Evolutionary conservation across 1,284 basidiomycete species (phyloP), one percentile per base, ranked within the genome.

Genomic region (Boletellus deceptivus): DNA sequence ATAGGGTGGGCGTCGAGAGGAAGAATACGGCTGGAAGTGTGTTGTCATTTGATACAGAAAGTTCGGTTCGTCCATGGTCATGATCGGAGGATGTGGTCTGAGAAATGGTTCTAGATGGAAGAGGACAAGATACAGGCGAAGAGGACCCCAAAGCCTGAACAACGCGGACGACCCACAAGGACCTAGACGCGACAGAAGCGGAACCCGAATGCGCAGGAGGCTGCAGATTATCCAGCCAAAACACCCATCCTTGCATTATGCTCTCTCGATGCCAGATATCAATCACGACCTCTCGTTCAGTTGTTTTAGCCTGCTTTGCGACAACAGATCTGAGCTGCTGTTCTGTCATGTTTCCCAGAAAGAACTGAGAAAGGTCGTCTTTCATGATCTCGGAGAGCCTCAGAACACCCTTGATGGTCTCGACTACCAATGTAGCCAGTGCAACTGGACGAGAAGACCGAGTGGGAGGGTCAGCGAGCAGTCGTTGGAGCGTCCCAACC

Each of bases 331-430:
- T 62, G 8, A 87, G 68, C 48, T 89, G 78, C 25, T 70, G 60
- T 58, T 89, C 87, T 18, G 75, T 72, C 78, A 85, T 81, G n/a
- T 71, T 70, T 20, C 79, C 82, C 1, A 84, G 59, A 6, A 84
- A 69, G 44, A 83, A 79, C 47, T 80, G 74, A 6, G 79, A 78
- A 22, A 89, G 69, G 58, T 89, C 87, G 29, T 75, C 70, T 59
- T 79, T 82, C 82, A 90, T 85, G 6, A 69, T 62, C 20, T 82
- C 78, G 0, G 78, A 69, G 13, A 89, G 68, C 14, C 70, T 63
- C 8, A 88, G 57, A 20, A 81, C 72, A 0, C 71, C 69, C 48
- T 70, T 77, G 11, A 77, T 61, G 3, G 72, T 74, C 25, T 76
- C 71, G 0, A 78, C 59, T 14, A 84, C 66, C 1, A 77, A 61